Conservation (phyloP, 2,329 filamentous ascomycete species). For the Clarireedia hainanense region DNA sequence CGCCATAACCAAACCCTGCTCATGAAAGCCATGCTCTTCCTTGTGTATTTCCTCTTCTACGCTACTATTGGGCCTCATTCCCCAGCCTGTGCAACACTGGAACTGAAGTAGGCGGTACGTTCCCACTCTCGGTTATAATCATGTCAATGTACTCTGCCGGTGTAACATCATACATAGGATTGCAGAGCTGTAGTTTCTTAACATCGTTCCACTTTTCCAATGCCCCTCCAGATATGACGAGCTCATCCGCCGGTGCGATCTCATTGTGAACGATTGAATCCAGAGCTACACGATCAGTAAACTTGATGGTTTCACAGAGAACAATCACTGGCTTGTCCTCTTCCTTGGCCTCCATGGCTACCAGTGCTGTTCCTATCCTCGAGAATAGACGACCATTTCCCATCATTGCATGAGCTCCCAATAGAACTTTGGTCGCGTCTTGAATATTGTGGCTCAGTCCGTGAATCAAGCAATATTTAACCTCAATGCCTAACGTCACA, state of each 20-base stretch:
- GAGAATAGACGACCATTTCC: conserved; percentile 89
- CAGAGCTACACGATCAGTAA: conserved; percentile 79
- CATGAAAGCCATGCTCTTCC: neutral
- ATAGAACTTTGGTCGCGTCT: conserved; percentile 54
- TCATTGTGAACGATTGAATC: conserved; percentile 95
- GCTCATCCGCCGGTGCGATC: conserved; percentile 67
- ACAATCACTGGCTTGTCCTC: conserved; percentile 75
- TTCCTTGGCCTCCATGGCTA: conserved; percentile 75
- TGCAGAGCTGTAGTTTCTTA: conserved; percentile 53
- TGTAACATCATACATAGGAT: conserved; percentile 88
- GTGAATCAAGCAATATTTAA: conserved; percentile 75
- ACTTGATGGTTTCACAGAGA: conserved; percentile 92
- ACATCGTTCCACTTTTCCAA: conserved; percentile 50
- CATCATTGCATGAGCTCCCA: conserved; percentile 92
- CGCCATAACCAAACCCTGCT: neutral
- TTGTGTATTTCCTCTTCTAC: neutral
- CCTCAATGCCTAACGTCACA: conserved; percentile 57
- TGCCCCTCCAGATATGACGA: conserved; percentile 33
- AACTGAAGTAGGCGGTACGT: conserved; percentile 77
- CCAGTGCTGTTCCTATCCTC: conserved; percentile 75
- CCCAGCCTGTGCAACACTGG: conserved; percentile 61
- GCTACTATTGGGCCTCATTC: conserved; percentile 28
- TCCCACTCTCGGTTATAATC: conserved; percentile 87
- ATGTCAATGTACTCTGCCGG: conserved; percentile 79
- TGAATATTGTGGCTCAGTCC: conserved; percentile 68